Conservation (phyloP, 768 basidiomycete genomes). For the Termitomyces sp. region DNA sequence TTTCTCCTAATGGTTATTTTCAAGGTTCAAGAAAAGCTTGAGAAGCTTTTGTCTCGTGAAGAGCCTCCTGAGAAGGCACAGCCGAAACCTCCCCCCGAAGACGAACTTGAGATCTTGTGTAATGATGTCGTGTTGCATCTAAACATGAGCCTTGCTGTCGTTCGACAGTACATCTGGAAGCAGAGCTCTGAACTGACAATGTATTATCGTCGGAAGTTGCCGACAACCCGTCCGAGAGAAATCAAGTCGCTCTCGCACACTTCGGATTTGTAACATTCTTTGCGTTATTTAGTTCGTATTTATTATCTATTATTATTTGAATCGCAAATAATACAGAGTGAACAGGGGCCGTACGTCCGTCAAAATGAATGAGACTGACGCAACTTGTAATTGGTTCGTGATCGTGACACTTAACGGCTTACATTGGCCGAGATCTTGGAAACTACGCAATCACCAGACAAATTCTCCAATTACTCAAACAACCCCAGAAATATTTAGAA, state of each 20-base stretch:
- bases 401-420: not conserved
- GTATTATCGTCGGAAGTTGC: slow-evolving; percentile 60
- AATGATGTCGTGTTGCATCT: slow-evolving; percentile 79
- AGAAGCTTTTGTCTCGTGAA: slow-evolving; percentile 32
- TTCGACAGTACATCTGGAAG: slow-evolving; percentile 87
- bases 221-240: not conserved
- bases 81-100: slow-evolving; percentile 41
- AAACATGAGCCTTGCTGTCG: slow-evolving; percentile 85
- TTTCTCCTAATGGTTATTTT: not conserved
- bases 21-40: slow-evolving; percentile 81
- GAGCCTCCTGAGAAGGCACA: slow-evolving; percentile 12
- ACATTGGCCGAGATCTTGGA: not conserved
- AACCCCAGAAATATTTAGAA: not conserved
- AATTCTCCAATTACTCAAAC: not conserved
- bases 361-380: too few relatives aligned
- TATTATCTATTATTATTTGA: slow-evolving; percentile 9
- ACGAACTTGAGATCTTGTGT: slow-evolving; percentile 83
- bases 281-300: slow-evolving; percentile 6
- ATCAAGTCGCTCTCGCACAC: not conserved
- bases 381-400: not conserved
- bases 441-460: not conserved
- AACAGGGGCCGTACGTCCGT: not conserved
- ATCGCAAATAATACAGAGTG: too few relatives aligned
- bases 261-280: not conserved
- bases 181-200: slow-evolving; percentile 66